phyloP scores from a whole-genome alignment of 2,329 filamentous ascomycete genomes.

The Epichloe gansuensis region DNA sequence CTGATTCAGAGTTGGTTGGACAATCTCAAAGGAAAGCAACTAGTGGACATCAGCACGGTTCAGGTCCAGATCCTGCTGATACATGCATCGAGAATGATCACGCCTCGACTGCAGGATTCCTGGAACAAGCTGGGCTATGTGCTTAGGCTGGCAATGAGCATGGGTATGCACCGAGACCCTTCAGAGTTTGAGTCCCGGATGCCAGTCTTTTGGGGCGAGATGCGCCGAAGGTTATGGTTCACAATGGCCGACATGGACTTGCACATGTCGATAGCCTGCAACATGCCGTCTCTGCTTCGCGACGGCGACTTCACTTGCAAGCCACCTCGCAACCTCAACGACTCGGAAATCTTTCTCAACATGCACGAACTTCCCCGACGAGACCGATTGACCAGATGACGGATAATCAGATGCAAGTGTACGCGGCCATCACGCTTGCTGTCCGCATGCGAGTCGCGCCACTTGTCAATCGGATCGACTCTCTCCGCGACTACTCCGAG shows the following conservation, averaged over 20 bases:
- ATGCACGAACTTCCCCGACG: conserved; percentile 36
- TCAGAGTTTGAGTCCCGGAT: conserved; percentile 39
- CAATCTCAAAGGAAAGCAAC: conserved; percentile 36
- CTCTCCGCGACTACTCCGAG: conserved; percentile 38
- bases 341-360: conserved; percentile 34
- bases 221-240: conserved; percentile 42
- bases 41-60: conserved; percentile 40
- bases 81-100: conserved; percentile 41
- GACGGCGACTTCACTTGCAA: conserved; percentile 42
- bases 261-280: conserved; percentile 40
- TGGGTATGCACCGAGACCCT: conserved; percentile 46
- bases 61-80: conserved; percentile 42
- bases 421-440: conserved; percentile 37
- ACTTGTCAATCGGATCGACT: conserved; percentile 39
- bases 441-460: conserved; percentile 37
- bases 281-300: conserved; percentile 37
- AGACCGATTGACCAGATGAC: conserved; percentile 40
- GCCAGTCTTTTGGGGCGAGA: conserved; percentile 38
- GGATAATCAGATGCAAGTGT: conserved; percentile 41
- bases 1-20: conserved; percentile 44
- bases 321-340: conserved; percentile 41
- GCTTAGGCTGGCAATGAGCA: conserved; percentile 45
- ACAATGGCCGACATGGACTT: conserved; percentile 45
- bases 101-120: conserved; percentile 35
- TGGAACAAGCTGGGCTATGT: conserved; percentile 45